Evolutionary conservation across 371 early-diverging fungal genomes (phyloP), one percentile per base, ranked within the genome.

Genomic region (Zychaea mexicana): DNA sequence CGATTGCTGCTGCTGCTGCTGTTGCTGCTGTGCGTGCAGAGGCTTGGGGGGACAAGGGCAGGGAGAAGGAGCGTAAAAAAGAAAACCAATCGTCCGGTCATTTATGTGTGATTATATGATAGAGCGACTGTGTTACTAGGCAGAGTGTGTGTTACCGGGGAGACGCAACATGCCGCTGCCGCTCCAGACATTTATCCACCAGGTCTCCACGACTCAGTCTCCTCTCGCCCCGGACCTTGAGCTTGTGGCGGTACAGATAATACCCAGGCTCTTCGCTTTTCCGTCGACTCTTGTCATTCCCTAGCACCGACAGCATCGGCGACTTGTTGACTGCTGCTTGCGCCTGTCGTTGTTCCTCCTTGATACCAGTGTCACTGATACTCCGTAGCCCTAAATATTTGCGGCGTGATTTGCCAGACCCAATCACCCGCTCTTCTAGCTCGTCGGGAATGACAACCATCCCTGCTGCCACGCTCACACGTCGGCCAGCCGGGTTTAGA

Each of bases 381-480:
- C 82, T 81, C 1, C 82, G 69, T 2, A 78, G 71, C 27, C 79
- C 77, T 64, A 73, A 71, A 39, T 77, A 80, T 49, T 70, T 75
- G 9, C 77, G 66, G 27, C 72, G 72, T 24, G 67, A 45, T 52
- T 67, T 71, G 19, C 76, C 77, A 10, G 70, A 66, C 12, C 73
- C 77, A 59, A 75, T 68, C 2, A 75, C 73, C 22, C 79, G 74
- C 61, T 77, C 76, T 47, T 81, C 82, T 21, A 77, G 47, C 27
- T 82, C 81, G 45, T 83, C 79, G 9, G 85, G 85, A 58, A 85
- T 76, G 13, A 81, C 65, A 33, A 82, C 68, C 72, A 81, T 75
- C 54, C 85, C 85, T 24, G 85, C 85, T 9, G 85, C 83, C 3
- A 83, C 81, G 59, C 82, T 83, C 5, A 85, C 81, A 27, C 85